phyloP scores from a whole-genome alignment of 1,139 yeast species.

The Magnusiomyces magnusii region DNA sequence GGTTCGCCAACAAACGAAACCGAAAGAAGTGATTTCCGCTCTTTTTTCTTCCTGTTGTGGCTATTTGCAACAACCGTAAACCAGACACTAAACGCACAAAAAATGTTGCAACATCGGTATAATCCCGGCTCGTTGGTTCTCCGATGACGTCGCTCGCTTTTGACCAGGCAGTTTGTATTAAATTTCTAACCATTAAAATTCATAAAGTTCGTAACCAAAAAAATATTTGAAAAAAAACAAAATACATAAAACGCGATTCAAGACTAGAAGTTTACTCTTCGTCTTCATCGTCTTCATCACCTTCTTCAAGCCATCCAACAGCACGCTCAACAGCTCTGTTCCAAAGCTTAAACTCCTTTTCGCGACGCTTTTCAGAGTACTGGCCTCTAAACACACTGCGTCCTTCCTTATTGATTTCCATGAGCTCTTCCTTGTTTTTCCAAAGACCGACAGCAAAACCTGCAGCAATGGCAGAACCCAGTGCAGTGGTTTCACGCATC shows the following conservation, averaged over 20 bases:
- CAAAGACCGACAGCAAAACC: conserved; percentile 76
- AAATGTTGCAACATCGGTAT: too few relatives aligned
- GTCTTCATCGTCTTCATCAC: background rate
- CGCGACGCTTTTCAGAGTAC: conserved; percentile 53
- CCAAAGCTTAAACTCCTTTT: conserved; percentile 68
- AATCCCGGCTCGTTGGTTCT: too few relatives aligned
- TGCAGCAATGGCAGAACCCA: conserved; percentile 96
- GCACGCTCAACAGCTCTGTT: conserved; percentile 74
- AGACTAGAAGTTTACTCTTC: background rate
- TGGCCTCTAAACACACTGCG: conserved; percentile 49
- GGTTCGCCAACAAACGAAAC: conserved; percentile 4
- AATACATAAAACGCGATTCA: too few relatives aligned
- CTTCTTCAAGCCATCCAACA: conserved; percentile 54
- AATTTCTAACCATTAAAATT: too few relatives aligned
- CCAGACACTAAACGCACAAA: too few relatives aligned
- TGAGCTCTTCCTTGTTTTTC: conserved; percentile 64
- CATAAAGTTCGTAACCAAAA: too few relatives aligned
- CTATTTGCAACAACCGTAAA: too few relatives aligned
- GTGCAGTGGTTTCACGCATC: conserved; percentile 86
- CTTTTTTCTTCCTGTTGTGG: too few relatives aligned
- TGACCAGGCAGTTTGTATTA: too few relatives aligned
- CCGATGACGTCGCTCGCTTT: too few relatives aligned
- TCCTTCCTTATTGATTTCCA: conserved; percentile 33
- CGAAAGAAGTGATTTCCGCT: background rate
- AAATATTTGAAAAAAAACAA: too few relatives aligned